Evolutionary conservation across 2,329 filamentous ascomycete genomes (phyloP).

Genomic region (Cadophora malorum): DNA sequence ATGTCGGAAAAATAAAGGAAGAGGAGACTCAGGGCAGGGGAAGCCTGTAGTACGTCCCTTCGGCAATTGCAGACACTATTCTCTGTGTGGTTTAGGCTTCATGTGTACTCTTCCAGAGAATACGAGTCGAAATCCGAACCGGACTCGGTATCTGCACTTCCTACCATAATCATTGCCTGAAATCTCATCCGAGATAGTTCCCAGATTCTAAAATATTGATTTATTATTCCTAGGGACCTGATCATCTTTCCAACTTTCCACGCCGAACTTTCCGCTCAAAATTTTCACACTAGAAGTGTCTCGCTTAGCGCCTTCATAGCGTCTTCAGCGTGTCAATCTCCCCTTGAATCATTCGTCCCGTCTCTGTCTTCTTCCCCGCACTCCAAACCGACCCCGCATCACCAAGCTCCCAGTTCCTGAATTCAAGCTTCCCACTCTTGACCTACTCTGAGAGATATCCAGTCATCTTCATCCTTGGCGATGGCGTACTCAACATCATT

Average conservation of each 20-base stretch:
- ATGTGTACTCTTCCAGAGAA: too few relatives aligned
- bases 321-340: neutral
- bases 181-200: too few relatives aligned
- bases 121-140: neutral
- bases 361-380: neutral
- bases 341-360: constrained; percentile 2
- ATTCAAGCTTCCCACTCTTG: constrained; percentile 9
- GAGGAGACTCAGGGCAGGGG: too few relatives aligned
- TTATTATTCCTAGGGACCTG: too few relatives aligned
- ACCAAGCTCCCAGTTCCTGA: neutral
- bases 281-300: neutral
- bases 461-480: constrained; percentile 5
- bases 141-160: neutral
- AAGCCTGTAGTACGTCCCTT: too few relatives aligned
- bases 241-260: too few relatives aligned
- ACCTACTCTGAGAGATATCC: neutral
- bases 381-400: neutral
- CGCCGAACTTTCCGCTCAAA: too few relatives aligned
- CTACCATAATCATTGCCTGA: too few relatives aligned
- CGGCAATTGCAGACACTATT: too few relatives aligned
- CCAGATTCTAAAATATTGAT: too few relatives aligned
- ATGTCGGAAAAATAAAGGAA: too few relatives aligned
- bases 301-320: neutral
- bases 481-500: neutral
- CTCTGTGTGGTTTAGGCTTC: too few relatives aligned